phyloP scores from a whole-genome alignment of 2,329 filamentous ascomycete species.

The Epichloe aotearoae region DNA sequence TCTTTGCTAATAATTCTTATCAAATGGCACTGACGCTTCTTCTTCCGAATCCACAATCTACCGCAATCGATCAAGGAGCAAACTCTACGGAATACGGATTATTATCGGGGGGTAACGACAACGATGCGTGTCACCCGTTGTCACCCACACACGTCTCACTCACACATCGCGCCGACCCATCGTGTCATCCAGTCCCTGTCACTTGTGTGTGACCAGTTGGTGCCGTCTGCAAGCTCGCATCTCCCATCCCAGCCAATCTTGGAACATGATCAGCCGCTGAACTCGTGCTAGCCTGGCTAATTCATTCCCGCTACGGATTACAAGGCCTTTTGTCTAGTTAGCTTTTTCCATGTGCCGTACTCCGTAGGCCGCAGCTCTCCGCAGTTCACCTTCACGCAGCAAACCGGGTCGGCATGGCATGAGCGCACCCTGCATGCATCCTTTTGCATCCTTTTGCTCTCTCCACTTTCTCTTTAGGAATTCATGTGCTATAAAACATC shows the following conservation, averaged over 20 bases:
- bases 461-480: neutral
- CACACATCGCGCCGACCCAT: neutral
- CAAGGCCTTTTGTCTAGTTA: conserved; percentile 3
- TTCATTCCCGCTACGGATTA: conserved; percentile 11
- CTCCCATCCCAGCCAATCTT: conserved; percentile 37
- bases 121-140: neutral
- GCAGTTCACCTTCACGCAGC: neutral
- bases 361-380: neutral
- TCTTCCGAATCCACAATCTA: no score
- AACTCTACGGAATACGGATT: no score
- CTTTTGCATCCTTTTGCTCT: neutral
- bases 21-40: no score
- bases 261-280: conserved; percentile 33
- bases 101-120: neutral
- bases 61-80: no score
- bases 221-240: conserved; percentile 14
- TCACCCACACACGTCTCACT: neutral
- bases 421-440: neutral
- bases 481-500: conserved; percentile 11
- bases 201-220: conserved; percentile 13
- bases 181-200: conserved; percentile 10
- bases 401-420: neutral
- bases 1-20: no score
- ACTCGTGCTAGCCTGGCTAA: conserved; percentile 9
- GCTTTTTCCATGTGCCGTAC: neutral